Percentiles rank a stretch among this genome's conserved stretches.
Evolutionary conservation across 2,329 filamentous ascomycete species (phyloP).

Genomic region (Paecilomyces fulvus): DNA sequence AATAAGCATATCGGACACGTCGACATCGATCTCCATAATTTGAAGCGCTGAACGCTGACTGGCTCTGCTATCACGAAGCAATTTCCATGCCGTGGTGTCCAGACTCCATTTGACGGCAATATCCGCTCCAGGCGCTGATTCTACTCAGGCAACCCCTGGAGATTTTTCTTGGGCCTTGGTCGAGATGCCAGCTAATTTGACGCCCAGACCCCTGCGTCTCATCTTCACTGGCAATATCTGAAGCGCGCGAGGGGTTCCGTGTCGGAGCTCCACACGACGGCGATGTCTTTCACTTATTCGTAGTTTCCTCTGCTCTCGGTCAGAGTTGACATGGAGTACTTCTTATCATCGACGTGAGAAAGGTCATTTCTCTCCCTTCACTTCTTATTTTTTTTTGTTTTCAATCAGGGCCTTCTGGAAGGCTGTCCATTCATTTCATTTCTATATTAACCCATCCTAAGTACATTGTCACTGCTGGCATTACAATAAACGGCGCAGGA

Average conservation of each 20-base stretch:
- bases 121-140: neutral
- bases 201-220: neutral
- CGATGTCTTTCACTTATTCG: neutral
- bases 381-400: conserved; percentile 6
- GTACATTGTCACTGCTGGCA: conserved; percentile 1
- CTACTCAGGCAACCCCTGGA: neutral
- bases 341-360: conserved; percentile 6
- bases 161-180: neutral
- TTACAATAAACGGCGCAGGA: conserved; percentile 8
- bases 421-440: conserved; percentile 27
- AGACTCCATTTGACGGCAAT: neutral
- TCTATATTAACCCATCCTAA: neutral
- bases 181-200: neutral
- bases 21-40: neutral
- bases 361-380: conserved; percentile 5
- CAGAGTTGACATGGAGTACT: conserved; percentile 8
- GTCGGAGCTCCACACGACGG: neutral
- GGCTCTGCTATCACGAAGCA: neutral
- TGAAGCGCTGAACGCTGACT: neutral
- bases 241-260: neutral
- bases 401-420: conserved; percentile 28
- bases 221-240: neutral
- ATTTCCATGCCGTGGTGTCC: neutral
- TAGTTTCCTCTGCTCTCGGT: conserved; percentile 13
- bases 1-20: conserved; percentile 14